Conservation (phyloP, 306 rosid genomes). For the Canavalia ensiformis region DNA sequence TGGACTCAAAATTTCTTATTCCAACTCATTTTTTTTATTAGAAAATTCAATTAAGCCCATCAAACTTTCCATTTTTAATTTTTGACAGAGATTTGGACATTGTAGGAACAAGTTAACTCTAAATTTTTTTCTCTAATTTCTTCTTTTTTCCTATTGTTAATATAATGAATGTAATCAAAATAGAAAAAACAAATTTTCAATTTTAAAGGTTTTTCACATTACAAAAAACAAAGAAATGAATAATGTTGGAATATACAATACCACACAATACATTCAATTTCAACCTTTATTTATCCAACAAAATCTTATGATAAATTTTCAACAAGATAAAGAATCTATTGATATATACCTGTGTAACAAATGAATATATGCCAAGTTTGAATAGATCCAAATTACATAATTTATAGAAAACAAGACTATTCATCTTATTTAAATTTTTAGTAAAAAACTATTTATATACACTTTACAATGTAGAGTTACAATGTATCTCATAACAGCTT, state of each 20-base stretch:
- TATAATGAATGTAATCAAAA: not conserved
- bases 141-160: not conserved
- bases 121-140: not conserved
- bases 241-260: constrained; percentile 38
- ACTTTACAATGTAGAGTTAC: constrained; percentile 35
- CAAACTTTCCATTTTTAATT: too few species aligned
- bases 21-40: too few species aligned
- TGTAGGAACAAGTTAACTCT: too few species aligned
- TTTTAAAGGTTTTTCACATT: constrained; percentile 36
- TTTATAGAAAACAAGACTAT: constrained; percentile 34
- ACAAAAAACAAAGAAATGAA: constrained; percentile 44
- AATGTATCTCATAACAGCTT: constrained; percentile 1
- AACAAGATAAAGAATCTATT: constrained; percentile 26
- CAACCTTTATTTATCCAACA: constrained; percentile 32
- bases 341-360: constrained; percentile 40
- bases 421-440: constrained; percentile 22
- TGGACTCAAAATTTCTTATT: too few species aligned
- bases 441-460: constrained; percentile 41
- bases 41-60: too few species aligned
- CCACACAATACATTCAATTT: constrained; percentile 30
- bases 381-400: constrained; percentile 39
- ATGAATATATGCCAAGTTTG: constrained; percentile 33
- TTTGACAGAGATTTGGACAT: too few species aligned
- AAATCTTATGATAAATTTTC: not conserved
- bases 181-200: not conserved